phyloP scores from a whole-genome alignment of 2,329 filamentous ascomycete genomes.

The Diplodia corticola region DNA sequence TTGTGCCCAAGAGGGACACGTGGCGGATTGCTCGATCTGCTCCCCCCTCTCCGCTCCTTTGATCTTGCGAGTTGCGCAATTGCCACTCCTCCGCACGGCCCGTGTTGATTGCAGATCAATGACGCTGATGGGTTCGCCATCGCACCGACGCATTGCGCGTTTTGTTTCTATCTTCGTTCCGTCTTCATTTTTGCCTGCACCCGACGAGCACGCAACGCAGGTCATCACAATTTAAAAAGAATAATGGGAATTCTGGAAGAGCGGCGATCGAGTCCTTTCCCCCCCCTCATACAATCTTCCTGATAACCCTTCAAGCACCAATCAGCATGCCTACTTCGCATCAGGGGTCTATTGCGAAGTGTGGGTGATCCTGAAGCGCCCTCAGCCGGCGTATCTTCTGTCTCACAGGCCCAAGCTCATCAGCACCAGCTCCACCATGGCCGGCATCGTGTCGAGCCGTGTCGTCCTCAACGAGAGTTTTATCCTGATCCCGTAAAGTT shows the following conservation, averaged over 20 bases:
- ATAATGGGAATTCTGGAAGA: neutral
- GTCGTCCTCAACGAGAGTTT: neutral
- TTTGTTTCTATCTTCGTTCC: neutral
- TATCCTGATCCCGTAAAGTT: neutral
- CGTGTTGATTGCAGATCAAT: neutral
- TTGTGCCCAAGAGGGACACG: neutral
- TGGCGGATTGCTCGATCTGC: neutral
- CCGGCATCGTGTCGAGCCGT: neutral
- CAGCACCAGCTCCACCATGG: neutral
- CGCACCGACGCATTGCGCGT: neutral
- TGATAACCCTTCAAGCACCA: neutral
- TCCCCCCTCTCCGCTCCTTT: neutral
- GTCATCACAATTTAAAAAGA: constrained; percentile 9
- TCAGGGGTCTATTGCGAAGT: constrained; percentile 4
- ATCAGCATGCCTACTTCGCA: neutral
- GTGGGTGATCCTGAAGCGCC: constrained; percentile 15
- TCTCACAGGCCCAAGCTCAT: constrained; percentile 1
- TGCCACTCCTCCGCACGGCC: neutral
- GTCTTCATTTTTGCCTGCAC: neutral
- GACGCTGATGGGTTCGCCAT: constrained; percentile 1
- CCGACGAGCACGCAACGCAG: constrained; percentile 1
- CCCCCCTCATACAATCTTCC: neutral
- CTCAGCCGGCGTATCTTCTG: constrained; percentile 8
- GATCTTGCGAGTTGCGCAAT: neutral
- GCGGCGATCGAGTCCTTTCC: constrained; percentile 1